These are phyloP conservation scores for Bryum argenteum DNA, from an alignment of 225 moss, liverwort and hornwort genomes.

Conservation along the genomic window DNA sequence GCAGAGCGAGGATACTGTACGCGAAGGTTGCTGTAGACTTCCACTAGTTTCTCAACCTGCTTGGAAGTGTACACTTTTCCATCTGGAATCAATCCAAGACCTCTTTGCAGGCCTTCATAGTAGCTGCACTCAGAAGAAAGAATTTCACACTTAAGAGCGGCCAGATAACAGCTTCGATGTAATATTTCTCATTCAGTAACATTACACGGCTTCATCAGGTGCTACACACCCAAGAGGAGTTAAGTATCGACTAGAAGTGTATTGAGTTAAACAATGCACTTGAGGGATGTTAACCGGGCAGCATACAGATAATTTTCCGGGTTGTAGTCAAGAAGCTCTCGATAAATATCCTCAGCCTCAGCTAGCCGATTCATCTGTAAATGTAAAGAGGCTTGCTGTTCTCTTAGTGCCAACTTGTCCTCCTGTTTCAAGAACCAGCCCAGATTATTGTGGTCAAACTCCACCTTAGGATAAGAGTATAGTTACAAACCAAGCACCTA, in stretches of 20 bases:
- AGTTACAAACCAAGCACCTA: background rate
- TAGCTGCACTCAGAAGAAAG: constrained; percentile 44
- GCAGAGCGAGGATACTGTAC: constrained; percentile 71
- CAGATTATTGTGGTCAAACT: constrained; percentile 10
- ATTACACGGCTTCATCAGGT: background rate
- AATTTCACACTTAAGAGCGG: background rate
- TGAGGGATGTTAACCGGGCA: background rate
- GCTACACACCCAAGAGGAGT: background rate
- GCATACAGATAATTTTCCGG: constrained; percentile 78
- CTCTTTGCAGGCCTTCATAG: constrained; percentile 80
- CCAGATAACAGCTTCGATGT: constrained; percentile 8
- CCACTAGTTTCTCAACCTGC: constrained; percentile 64
- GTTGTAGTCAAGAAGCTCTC: constrained; percentile 77
- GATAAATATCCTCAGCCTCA: constrained; percentile 78
- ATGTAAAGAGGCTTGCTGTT: constrained; percentile 67
- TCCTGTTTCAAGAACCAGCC: constrained; percentile 38
- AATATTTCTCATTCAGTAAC: background rate
- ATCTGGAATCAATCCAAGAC: constrained; percentile 62
- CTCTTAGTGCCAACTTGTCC: constrained; percentile 72
- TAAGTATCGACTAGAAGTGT: constrained; percentile 3
- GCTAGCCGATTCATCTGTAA: constrained; percentile 54
- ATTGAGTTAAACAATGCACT: background rate
- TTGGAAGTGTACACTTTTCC: constrained; percentile 51
- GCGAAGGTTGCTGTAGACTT: constrained; percentile 61
- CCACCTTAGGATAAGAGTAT: background rate